These are phyloP conservation scores for Lodderomyces jiufengensis DNA, from an alignment of 1,139 yeast species.

Conservation along the genomic window DNA sequence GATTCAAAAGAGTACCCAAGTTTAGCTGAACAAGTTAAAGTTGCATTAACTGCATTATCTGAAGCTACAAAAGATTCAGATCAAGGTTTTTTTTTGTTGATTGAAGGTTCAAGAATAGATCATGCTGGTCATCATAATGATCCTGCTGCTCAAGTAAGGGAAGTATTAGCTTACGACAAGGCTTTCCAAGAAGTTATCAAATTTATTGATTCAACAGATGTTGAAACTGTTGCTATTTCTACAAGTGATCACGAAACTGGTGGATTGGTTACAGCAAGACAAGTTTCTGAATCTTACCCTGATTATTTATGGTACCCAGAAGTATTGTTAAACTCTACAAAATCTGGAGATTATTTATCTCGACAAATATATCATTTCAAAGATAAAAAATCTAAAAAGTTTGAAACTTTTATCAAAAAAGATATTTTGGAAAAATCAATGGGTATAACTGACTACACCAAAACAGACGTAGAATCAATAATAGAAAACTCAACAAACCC, in stretches of 20 bases:
- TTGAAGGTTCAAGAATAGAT: constrained; percentile 88
- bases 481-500: constrained; percentile 18
- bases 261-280: constrained; percentile 73
- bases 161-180: constrained; percentile 58
- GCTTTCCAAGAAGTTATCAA: constrained; percentile 69
- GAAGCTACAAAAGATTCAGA: constrained; percentile 66
- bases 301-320: constrained; percentile 78
- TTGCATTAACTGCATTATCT: constrained; percentile 64
- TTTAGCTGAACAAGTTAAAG: constrained; percentile 64
- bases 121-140: constrained; percentile 91
- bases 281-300: constrained; percentile 43
- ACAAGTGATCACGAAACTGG: constrained; percentile 95
- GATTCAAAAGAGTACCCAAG: constrained; percentile 58
- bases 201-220: constrained; percentile 60
- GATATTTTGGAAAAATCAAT: constrained; percentile 54
- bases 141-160: constrained; percentile 46
- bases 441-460: constrained; percentile 55
- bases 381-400: constrained; percentile 22
- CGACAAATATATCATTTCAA: constrained; percentile 24
- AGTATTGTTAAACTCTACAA: constrained; percentile 61
- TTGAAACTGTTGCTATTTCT: constrained; percentile 69
- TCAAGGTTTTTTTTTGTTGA: constrained; percentile 74
- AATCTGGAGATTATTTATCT: constrained; percentile 67
- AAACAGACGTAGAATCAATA: constrained; percentile 43
- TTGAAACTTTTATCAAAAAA: constrained; percentile 40